Conservation (phyloP, 257 asterid genomes). For the Capsicum rhomboideum region DNA sequence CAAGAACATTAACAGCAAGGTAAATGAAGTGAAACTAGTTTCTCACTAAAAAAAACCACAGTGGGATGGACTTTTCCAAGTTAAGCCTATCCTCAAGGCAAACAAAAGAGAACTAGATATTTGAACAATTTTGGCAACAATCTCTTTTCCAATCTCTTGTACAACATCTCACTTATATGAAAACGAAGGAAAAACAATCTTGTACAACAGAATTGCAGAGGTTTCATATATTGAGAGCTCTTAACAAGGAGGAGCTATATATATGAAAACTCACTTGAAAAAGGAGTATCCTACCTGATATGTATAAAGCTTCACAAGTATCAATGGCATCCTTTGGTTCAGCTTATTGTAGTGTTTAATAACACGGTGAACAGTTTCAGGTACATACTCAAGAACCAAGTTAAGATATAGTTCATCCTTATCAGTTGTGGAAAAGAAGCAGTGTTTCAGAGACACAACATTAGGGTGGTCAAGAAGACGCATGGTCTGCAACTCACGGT, state of each 20-base stretch:
- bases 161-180: not conserved
- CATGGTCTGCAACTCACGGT: conserved; percentile 93
- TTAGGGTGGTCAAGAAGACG: conserved; percentile 96
- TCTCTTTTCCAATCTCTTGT: not conserved
- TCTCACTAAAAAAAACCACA: not conserved
- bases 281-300: conserved; percentile 53
- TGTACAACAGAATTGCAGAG: not conserved
- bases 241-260: not conserved
- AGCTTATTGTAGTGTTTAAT: conserved; percentile 79
- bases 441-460: conserved; percentile 84
- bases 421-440: conserved; percentile 96
- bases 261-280: not conserved
- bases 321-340: conserved; percentile 86
- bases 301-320: conserved; percentile 78
- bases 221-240: not conserved
- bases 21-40: not conserved
- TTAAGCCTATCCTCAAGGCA: not conserved
- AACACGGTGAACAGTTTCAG: conserved; percentile 93
- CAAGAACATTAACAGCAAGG: not conserved
- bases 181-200: not conserved
- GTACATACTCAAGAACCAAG: conserved; percentile 93
- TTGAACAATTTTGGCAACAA: not conserved
- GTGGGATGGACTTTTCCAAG: not conserved
- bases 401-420: conserved; percentile 89
- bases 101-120: not conserved